Base-by-base conservation (phyloP, 306 rosid species). In the Arachis hypogaea region DNA sequence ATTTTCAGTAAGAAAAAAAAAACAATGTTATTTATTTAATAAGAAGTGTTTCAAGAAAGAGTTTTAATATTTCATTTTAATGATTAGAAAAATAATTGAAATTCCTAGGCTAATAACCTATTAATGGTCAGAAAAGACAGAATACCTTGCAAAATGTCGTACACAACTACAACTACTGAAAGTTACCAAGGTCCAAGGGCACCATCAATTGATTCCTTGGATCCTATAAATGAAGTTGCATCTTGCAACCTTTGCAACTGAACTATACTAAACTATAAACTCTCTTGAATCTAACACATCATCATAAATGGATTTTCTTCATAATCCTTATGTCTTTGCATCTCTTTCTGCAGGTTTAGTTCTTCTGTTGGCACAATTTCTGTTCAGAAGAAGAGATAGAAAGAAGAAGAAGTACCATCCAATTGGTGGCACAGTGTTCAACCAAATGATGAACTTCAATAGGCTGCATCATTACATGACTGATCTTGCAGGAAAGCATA, bases 401-500 rank as follows among this genome's bases (percentile, higher is more conserved):
- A 87, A 79, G 72, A 87, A 83, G 78, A 87, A 79, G 72, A 87
- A 83, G 79, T 85, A 83, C 66, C 92, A 84, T 42, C 97, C 97
- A 12, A 29, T 91, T 76, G 97, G 83, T 1, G 96, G 97, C 0
- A 93, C 97, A 3, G 9, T 85, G 0, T 87, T 93, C 36, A 79
- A 93, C 44, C 98, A 87, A 72, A 51, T 91, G 38, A 75, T 77
- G 43, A 86, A 93, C 77, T 93, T 93, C 88, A 82, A 86, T 12
- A 81, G 90, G 61, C 1, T 89, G 71, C 97, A 90, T 45, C 84
- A 93, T 59, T 90, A 90, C 11, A 90, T 88, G 98, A 90, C 98
- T 60, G 88, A 86, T 54, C 96, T 86, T 44, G 97, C 98, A 2
- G 41, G 58, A 6, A 89, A 85, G 55, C 49, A 93, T 85, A 86